phyloP scores from a whole-genome alignment of 2,329 filamentous ascomycete species.

The Tolypocladium cylindrosporum region DNA sequence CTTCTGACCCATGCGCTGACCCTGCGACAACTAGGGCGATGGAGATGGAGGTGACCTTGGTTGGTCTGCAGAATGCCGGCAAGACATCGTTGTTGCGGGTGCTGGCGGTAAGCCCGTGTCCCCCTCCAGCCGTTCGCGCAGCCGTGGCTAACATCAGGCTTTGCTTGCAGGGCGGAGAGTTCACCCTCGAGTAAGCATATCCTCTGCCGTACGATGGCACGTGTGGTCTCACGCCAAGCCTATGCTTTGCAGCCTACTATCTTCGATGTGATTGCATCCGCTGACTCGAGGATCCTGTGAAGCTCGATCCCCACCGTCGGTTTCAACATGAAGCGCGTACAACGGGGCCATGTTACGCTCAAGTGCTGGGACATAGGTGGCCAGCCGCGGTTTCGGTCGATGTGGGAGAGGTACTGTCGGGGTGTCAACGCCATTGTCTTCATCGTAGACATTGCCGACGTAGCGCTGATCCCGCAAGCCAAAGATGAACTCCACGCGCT shows the following conservation, averaged over 20 bases:
- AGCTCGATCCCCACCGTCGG: slow-evolving; percentile 98
- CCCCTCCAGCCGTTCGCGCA: not conserved
- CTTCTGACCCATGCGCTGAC: not conserved
- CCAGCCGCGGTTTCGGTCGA: slow-evolving; percentile 90
- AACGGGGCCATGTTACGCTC: slow-evolving; percentile 94
- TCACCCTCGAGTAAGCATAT: slow-evolving; percentile 84
- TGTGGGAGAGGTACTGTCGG: slow-evolving; percentile 99
- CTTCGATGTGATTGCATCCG: slow-evolving; percentile 7
- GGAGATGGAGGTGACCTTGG: slow-evolving; percentile 99
- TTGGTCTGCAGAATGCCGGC: slow-evolving; percentile 94
- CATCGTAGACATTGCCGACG: slow-evolving; percentile 93
- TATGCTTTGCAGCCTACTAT: not conserved
- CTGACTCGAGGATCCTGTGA: slow-evolving; percentile 31
- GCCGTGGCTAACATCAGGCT: slow-evolving; percentile 10
- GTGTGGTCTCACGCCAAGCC: slow-evolving; percentile 1
- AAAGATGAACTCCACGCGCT: slow-evolving; percentile 88
- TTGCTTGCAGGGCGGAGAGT: slow-evolving; percentile 73
- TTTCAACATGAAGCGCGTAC: slow-evolving; percentile 98
- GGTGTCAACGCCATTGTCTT: slow-evolving; percentile 97
- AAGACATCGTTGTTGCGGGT: slow-evolving; percentile 93
- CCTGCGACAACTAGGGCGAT: slow-evolving; percentile 60
- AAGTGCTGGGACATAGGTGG: slow-evolving; percentile 99
- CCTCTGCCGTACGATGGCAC: not conserved
- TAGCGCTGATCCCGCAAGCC: slow-evolving; percentile 68
- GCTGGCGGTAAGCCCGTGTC: slow-evolving; percentile 65